Percentiles rank a stretch among this genome's conserved stretches.
Conservation (phyloP, 352 stramenopile species). For the Globisporangium nodosum region DNA sequence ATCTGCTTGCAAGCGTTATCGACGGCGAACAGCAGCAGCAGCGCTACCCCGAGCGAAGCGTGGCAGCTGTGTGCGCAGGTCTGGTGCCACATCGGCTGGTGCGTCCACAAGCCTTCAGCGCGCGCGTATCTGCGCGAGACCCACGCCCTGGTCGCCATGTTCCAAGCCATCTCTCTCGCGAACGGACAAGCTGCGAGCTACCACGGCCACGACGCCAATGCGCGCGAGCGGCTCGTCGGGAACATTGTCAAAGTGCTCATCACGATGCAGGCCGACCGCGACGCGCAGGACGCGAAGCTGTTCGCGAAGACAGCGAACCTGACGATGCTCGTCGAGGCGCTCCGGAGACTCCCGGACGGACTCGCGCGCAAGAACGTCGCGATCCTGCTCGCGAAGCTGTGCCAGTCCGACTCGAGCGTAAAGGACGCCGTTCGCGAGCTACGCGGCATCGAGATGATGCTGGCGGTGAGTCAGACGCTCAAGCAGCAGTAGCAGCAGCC, state of each 20-base stretch:
- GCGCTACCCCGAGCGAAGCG: constrained; percentile 11
- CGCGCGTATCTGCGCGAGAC: constrained; percentile 33
- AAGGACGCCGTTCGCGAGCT: constrained; percentile 55
- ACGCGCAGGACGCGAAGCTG: constrained; percentile 8
- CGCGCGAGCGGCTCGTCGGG: constrained; percentile 46
- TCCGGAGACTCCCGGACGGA: constrained; percentile 43
- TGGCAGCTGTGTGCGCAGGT: constrained; percentile 67
- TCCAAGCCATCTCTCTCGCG: constrained; percentile 31
- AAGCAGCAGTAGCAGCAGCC: constrained; percentile 10
- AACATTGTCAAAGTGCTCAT: constrained; percentile 73
- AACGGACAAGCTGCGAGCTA: constrained; percentile 18
- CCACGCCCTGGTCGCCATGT: constrained; percentile 24
- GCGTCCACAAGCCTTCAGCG: constrained; percentile 20
- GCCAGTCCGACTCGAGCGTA: constrained; percentile 33
- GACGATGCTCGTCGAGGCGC: constrained; percentile 29
- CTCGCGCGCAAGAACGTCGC: constrained; percentile 69
- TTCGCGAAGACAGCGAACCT: constrained; percentile 27
- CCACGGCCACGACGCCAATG: constrained; percentile 14
- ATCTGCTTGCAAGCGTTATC: constrained; percentile 23
- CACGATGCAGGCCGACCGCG: constrained; percentile 24
- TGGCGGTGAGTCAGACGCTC: constrained; percentile 52
- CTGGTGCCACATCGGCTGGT: constrained; percentile 73
- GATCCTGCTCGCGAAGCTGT: constrained; percentile 71
- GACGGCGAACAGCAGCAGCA: neutral
- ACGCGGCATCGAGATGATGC: constrained; percentile 79